phyloP scores from a whole-genome alignment of 1,284 basidiomycete genomes.

The Apiotrichum sp. region DNA sequence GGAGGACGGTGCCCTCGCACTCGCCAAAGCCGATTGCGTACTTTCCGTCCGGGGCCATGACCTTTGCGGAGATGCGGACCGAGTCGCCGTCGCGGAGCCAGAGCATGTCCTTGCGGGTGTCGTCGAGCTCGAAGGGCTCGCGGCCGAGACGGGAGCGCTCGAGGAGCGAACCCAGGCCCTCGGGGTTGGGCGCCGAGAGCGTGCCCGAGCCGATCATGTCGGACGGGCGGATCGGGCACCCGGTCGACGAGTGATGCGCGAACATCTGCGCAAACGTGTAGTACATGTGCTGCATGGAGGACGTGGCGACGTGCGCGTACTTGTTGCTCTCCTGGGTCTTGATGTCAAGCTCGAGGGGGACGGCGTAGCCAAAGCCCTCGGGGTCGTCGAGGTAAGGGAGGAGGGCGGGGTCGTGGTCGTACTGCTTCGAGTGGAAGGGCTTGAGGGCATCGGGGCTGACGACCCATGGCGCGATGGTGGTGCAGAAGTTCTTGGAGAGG shows the following conservation, averaged over 20 bases:
- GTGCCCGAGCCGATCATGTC: conserved; percentile 31
- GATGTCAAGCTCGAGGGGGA: conserved; percentile 15
- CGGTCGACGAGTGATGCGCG: conserved; percentile 27
- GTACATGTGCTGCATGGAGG: conserved; percentile 14
- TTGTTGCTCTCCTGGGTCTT: conserved; percentile 5
- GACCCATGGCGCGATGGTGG: conserved; percentile 27
- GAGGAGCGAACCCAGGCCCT: conserved; percentile 21
- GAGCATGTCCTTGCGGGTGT: conserved; percentile 16
- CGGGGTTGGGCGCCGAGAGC: conserved; percentile 12
- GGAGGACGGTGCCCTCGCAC: conserved; percentile 17
- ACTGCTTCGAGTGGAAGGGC: conserved; percentile 21
- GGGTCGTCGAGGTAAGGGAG: conserved; percentile 21
- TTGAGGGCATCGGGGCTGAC: conserved; percentile 20
- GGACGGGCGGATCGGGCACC: conserved; percentile 20
- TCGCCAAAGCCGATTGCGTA: conserved; percentile 15
- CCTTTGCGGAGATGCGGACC: conserved; percentile 9
- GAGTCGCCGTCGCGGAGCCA: conserved; percentile 19
- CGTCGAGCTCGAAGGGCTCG: conserved; percentile 14
- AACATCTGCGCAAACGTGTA: conserved; percentile 24
- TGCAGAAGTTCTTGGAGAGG: conserved; percentile 28
- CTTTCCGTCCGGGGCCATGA: conserved; percentile 6
- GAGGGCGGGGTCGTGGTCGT: conserved; percentile 14
- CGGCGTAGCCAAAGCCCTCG: conserved; percentile 10
- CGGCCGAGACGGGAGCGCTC: conserved; percentile 15
- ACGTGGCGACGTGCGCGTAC: conserved; percentile 7